phyloP scores from a whole-genome alignment of 192 early-diverging fungal genomes.

The Umbelopsis isabellina region DNA sequence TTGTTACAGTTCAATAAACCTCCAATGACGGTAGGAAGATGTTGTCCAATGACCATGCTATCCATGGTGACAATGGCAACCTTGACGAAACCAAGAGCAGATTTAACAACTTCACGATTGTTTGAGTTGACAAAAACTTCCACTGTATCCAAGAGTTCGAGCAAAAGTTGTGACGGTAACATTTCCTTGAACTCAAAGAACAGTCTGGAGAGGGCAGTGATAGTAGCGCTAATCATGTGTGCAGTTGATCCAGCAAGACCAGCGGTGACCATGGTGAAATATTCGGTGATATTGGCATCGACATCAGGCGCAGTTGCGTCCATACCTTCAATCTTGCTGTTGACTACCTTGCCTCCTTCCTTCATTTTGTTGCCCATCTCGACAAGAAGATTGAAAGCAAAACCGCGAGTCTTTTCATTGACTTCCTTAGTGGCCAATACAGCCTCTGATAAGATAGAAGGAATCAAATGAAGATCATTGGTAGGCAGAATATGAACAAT shows the following conservation, averaged over 20 bases:
- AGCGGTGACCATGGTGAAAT: slow-evolving; percentile 91
- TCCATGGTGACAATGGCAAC: slow-evolving; percentile 82
- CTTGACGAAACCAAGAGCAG: slow-evolving; percentile 93
- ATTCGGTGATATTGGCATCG: slow-evolving; percentile 72
- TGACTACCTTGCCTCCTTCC: slow-evolving; percentile 59
- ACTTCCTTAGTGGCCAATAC: slow-evolving; percentile 94
- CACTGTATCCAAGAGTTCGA: slow-evolving; percentile 80
- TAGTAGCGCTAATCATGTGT: slow-evolving; percentile 91
- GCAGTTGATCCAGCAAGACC: slow-evolving; percentile 91
- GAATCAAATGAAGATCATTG: slow-evolving; percentile 82
- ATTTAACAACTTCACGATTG: slow-evolving; percentile 91
- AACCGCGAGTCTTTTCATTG: slow-evolving; percentile 82
- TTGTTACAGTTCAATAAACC: slow-evolving; percentile 83
- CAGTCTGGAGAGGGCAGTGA: slow-evolving; percentile 81
- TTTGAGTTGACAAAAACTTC: slow-evolving; percentile 78
- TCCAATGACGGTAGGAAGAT: slow-evolving; percentile 73
- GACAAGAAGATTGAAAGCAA: slow-evolving; percentile 85
- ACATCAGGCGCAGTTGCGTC: slow-evolving; percentile 45
- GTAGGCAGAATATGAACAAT: slow-evolving; percentile 67
- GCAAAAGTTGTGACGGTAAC: slow-evolving; percentile 62
- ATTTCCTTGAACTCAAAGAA: slow-evolving; percentile 87
- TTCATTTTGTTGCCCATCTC: slow-evolving; percentile 92
- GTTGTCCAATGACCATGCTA: slow-evolving; percentile 66
- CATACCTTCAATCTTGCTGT: slow-evolving; percentile 36
- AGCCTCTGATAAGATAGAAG: slow-evolving; percentile 85